A percentile compares a stretch with the other conserved stretches of the same genome.
Conservation (phyloP, 73 alveolate species). For the Stentor roeselii region DNA sequence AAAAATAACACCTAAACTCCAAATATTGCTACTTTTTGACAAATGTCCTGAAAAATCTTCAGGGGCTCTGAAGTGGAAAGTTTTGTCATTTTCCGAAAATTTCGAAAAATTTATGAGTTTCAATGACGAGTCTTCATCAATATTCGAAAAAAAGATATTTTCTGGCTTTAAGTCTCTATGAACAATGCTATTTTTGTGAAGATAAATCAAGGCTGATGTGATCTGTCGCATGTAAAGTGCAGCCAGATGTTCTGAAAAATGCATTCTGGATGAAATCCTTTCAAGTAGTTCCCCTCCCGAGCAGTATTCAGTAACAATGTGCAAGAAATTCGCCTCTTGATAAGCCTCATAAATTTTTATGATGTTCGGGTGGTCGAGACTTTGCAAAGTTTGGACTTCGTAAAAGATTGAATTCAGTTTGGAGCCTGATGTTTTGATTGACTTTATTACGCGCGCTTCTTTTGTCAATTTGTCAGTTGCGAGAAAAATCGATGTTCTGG, state of each 20-base stretch:
- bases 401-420: too few species aligned
- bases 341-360: neutral
- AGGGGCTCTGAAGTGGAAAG: slow-evolving; percentile 17
- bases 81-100: neutral
- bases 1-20: slow-evolving; percentile 3
- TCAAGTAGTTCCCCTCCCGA: neutral
- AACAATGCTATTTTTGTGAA: neutral
- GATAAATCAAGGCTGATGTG: neutral
- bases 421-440: neutral
- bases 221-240: neutral
- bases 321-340: neutral
- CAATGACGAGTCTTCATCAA: neutral
- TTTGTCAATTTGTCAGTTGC: neutral
- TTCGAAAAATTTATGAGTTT: neutral
- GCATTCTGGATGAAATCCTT: neutral
- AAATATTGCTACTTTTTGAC: neutral
- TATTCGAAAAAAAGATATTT: neutral
- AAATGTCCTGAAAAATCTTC: neutral
- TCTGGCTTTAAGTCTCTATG: slow-evolving; percentile 5
- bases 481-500: too few species aligned
- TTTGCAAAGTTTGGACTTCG: neutral
- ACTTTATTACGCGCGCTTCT: neutral
- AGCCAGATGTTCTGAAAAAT: neutral
- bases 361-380: neutral
- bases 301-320: neutral